Evolutionary conservation across 306 rosid species (phyloP).

Genomic region (Cicer pinnatifidum): DNA sequence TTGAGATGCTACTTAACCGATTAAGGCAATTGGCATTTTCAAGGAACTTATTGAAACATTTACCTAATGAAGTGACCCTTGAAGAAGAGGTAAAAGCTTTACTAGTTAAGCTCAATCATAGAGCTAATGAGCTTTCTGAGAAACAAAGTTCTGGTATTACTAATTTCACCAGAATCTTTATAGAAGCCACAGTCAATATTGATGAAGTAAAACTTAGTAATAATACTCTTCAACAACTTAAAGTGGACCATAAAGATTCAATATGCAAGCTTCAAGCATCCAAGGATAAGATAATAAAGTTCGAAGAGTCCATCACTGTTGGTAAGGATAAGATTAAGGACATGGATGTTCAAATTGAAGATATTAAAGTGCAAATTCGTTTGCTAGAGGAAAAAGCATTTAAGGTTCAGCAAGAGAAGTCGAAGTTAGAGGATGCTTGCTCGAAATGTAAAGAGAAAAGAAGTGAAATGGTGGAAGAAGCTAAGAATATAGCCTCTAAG

Average conservation of each 20-base stretch:
- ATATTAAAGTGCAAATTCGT: background rate
- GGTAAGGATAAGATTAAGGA: slow-evolving; percentile 8
- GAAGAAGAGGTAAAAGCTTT: background rate
- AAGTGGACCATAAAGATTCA: background rate
- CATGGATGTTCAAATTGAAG: slow-evolving; percentile 16
- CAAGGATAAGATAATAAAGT: background rate
- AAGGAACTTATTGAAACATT: background rate
- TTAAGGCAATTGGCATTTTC: slow-evolving; percentile 2
- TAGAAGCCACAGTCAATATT: background rate
- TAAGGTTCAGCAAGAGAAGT: slow-evolving; percentile 5
- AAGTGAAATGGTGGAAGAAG: background rate
- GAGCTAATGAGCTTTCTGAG: slow-evolving; percentile 24
- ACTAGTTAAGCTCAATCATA: background rate
- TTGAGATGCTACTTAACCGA: background rate
- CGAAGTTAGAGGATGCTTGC: slow-evolving; percentile 10
- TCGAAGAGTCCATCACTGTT: background rate
- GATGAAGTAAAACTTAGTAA: background rate
- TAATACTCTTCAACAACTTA: slow-evolving; percentile 20
- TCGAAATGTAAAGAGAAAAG: background rate
- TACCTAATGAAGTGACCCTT: background rate
- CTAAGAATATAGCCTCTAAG: background rate
- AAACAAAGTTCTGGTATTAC: slow-evolving; percentile 12
- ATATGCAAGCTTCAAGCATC: slow-evolving; percentile 16
- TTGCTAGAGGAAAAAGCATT: background rate
- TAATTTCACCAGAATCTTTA: slow-evolving; percentile 6